Evolutionary conservation across 495 filamentous ascomycete genomes (phyloP), one percentile per base, ranked within the genome.

Genomic region (Durotheca rogersii): DNA sequence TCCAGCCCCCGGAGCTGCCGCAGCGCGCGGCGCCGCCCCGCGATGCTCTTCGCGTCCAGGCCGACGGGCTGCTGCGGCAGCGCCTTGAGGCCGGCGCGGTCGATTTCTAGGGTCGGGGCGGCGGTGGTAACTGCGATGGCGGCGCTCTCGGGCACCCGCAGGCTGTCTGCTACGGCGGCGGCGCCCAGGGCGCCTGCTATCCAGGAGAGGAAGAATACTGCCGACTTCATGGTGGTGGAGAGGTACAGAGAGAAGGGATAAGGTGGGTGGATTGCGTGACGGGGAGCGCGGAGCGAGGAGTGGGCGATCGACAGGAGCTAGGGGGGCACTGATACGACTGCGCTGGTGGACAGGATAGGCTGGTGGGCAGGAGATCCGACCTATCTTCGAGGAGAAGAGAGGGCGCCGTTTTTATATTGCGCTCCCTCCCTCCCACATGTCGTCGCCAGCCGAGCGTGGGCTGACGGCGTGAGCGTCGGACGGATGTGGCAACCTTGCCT

Each of bases 141-240:
- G 37, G 10, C 43, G 39, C 23, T 21, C 43, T 33, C 41, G 54
- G 43, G 43, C 20, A 37, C 53, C 14, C 50, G 56, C 29, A 51
- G 43, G 30, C 20, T 31, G 10, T 37, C 14, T 20, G 58, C 42
- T 2, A 36, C 47, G 16, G 53, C 36, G 14, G 60, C 45, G 39
- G 67, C 58, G 11, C 60, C 30, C 5, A 65, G 64, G 15, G 68
- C 31, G 50, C 65, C 52, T n/a, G 64, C 38, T 10, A 68, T 44
- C 1, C 65, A 46, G 34, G 67, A 48, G 7, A 72, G 53, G 23
- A 65, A 17, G 40, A 61, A 19, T 30, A 41, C 41, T 30, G 42
- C 41, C 37, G 68, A 23, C 58, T 69, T 74, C 71, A 74, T 74
- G 37, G 38, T 66, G 45, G 39, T 7, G 46, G 31, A 42, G 44